Percentiles rank a stretch among this genome's conserved stretches.
Evolutionary conservation across 768 basidiomycete genomes (phyloP).

Genomic region (Pleurotus citrinopileatus): DNA sequence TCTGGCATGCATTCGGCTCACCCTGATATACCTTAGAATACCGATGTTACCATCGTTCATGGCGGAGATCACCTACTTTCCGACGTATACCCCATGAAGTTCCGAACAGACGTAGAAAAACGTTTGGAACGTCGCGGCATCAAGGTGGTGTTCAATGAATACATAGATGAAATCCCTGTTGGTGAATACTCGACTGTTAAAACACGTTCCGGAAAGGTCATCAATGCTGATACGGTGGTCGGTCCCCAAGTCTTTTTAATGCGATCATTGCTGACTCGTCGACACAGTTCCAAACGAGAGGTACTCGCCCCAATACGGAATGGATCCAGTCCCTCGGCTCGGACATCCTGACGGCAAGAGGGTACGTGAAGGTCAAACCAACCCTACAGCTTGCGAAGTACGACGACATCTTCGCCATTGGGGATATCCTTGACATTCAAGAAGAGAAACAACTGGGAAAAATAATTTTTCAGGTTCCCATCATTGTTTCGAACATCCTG

Average conservation of each 20-base stretch:
- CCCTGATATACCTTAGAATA: constrained; percentile 25
- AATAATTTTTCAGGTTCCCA: constrained; percentile 35
- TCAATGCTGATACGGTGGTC: constrained; percentile 61
- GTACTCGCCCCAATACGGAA: constrained; percentile 46
- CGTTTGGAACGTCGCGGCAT: constrained; percentile 43
- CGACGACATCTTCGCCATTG: constrained; percentile 59
- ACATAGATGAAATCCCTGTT: constrained; percentile 43
- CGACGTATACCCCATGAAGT: constrained; percentile 48
- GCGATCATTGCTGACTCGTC: neutral
- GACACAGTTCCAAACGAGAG: constrained; percentile 35
- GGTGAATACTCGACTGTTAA: constrained; percentile 32
- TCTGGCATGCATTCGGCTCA: neutral
- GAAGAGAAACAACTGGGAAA: constrained; percentile 63
- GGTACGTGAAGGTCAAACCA: constrained; percentile 47
- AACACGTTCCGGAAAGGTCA: constrained; percentile 47
- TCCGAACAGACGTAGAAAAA: constrained; percentile 44
- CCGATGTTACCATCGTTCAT: constrained; percentile 61
- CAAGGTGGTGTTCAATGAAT: constrained; percentile 50
- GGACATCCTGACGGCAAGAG: constrained; percentile 34
- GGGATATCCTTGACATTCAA: constrained; percentile 60
- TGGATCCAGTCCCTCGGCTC: constrained; percentile 43
- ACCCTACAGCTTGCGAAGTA: constrained; percentile 54
- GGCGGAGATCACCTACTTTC: constrained; percentile 50
- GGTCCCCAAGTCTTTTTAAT: constrained; percentile 19
- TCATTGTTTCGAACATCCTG: constrained; percentile 50